Percentiles rank a stretch among this genome's conserved stretches.
Conservation (phyloP, 2,329 filamentous ascomycete species). For the Rhynchosporium secalis region DNA sequence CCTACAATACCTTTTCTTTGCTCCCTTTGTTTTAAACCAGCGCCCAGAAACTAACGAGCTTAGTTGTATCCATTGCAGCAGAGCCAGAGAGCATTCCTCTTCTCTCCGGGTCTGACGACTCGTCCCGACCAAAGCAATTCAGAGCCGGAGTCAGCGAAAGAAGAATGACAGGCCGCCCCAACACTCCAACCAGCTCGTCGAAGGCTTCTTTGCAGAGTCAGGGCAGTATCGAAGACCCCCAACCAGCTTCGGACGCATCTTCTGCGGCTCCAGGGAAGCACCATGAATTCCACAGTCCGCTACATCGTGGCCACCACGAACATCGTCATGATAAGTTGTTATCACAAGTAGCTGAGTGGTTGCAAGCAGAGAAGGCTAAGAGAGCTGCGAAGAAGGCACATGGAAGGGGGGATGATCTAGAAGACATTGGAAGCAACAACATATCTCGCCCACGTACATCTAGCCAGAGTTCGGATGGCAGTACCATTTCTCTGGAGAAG, state of each 20-base stretch:
- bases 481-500: slow-evolving; percentile 72
- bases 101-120: slow-evolving; percentile 27
- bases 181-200: slow-evolving; percentile 26
- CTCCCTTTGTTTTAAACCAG: slow-evolving; percentile 1
- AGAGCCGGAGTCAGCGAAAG: slow-evolving; percentile 28
- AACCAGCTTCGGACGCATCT: slow-evolving; percentile 20
- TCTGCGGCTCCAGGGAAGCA: slow-evolving; percentile 18
- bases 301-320: slow-evolving; percentile 33
- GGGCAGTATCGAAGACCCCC: slow-evolving; percentile 33
- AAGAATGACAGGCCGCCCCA: slow-evolving; percentile 34
- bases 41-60: slow-evolving; percentile 9
- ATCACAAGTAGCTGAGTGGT: slow-evolving; percentile 78
- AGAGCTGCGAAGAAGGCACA: slow-evolving; percentile 56
- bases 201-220: slow-evolving; percentile 32
- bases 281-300: slow-evolving; percentile 24
- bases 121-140: slow-evolving; percentile 33
- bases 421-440: slow-evolving; percentile 21
- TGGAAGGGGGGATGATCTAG: slow-evolving; percentile 38
- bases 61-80: slow-evolving; percentile 39
- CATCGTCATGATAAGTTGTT: slow-evolving; percentile 55
- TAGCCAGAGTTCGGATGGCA: slow-evolving; percentile 66
- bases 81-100: slow-evolving; percentile 33
- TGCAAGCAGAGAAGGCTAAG: slow-evolving; percentile 75
- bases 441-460: slow-evolving; percentile 44
- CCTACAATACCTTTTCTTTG: background rate